Evolutionary conservation across 106 monocot genomes (phyloP), one percentile per base, ranked within the genome.

Genomic region (Dioscorea dumetorum): DNA sequence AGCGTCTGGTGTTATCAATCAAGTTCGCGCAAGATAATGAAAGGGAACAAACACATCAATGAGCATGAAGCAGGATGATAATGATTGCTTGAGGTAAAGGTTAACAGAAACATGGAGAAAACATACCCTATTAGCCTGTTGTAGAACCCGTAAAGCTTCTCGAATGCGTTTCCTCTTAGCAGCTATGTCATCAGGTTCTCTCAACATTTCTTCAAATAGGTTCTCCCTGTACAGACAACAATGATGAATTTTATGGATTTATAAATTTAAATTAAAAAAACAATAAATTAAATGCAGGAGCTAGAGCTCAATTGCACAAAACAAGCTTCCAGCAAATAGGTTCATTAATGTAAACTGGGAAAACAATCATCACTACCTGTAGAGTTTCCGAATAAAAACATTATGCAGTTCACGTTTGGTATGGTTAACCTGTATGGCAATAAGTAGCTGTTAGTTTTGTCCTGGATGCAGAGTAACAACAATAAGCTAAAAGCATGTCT

Each of bases 341-440:
- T 28, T 28, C 2, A 28, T 28, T 28, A 28, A 28, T 28, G 28
- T 28, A 28, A 28, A 28, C 28, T 3, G 28, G 28, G 35, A 28
- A 28, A 20, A 60, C 19, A n/a, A 61, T 21, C 28, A 2, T 20
- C 33, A 3, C 18, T 87, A 97, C 97, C 92, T 87, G 85, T 99
- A 99, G 56, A 99, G 93, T 73, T 86, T 87, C 72, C 83, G 79
- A 67, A 94, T 94, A 58, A 94, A 84, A 64, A 90, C 87, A 82
- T 94, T 94, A 72, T 94, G 94, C 71, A 94, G 64, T 70, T 94
- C 94, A 16, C 94, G 73, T 61, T 90, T 94, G 18, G 90, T 80
- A 67, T 87, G 92, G 69, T 99, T 93, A n/a, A 99, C 97, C 97
- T 99, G 74, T n/a, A 50, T 58, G 66, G 48, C 50, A 70, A 13